phyloP scores from a whole-genome alignment of 2,329 filamentous ascomycete species.

The Talaromyces funiculosus region DNA sequence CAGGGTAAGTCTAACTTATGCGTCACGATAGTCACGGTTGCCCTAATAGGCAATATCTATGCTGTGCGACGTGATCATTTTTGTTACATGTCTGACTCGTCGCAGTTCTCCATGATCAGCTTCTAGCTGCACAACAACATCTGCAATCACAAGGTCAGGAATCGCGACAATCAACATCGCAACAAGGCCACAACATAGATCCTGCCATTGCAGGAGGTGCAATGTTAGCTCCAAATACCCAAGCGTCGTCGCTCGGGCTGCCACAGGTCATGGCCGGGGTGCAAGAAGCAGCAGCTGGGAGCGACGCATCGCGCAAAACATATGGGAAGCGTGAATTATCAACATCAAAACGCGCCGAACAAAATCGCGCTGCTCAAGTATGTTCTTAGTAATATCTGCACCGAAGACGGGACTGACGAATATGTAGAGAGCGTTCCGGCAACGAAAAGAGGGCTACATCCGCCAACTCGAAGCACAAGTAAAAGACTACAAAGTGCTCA shows the following conservation, averaged over 20 bases:
- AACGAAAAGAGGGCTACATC: constrained; percentile 97
- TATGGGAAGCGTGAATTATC: constrained; percentile 78
- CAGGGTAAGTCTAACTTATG: constrained; percentile 34
- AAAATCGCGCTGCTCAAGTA: constrained; percentile 96
- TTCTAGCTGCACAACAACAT: constrained; percentile 48
- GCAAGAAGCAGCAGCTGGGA: constrained; percentile 28
- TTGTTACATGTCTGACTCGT: constrained; percentile 4
- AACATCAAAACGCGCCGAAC: constrained; percentile 90
- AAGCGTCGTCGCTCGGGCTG: constrained; percentile 19
- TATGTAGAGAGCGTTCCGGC: constrained; percentile 81
- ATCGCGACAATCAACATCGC: constrained; percentile 34
- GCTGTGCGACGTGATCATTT: too few relatives aligned
- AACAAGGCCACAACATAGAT: constrained; percentile 54
- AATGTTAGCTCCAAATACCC: constrained; percentile 39
- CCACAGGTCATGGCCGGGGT: constrained; percentile 25
- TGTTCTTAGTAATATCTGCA: constrained; percentile 3
- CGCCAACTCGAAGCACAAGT: constrained; percentile 95
- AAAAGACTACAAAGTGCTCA: constrained; percentile 69
- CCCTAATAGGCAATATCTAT: not conserved
- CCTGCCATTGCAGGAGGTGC: constrained; percentile 51
- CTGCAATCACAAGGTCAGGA: constrained; percentile 42
- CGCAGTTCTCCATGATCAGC: constrained; percentile 58
- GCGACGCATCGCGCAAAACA: constrained; percentile 59
- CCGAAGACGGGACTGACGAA: constrained; percentile 7
- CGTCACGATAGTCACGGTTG: not conserved